phyloP scores from a whole-genome alignment of 1,284 basidiomycete genomes.

The Rhodotorula sp. region DNA sequence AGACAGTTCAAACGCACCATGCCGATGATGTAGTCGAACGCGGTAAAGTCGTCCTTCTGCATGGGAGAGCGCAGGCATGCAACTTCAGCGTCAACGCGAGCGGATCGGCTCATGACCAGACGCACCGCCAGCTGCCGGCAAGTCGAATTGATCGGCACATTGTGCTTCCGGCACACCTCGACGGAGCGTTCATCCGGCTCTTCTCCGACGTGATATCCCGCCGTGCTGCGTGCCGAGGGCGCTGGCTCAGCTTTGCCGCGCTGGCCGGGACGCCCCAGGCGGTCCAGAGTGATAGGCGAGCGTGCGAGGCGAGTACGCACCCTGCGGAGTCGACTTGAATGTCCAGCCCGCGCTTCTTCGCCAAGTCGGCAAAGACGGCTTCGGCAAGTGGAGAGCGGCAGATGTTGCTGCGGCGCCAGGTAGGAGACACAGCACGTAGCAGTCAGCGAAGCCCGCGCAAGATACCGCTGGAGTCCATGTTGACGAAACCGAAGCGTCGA shows the following conservation, averaged over 20 bases:
- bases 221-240: constrained; percentile 13
- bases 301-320: background rate
- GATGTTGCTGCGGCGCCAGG: constrained; percentile 16
- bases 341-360: constrained; percentile 32
- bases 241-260: background rate
- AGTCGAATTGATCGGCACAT: constrained; percentile 39
- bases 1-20: constrained; percentile 20
- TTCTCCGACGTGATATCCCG: constrained; percentile 45
- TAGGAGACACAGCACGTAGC: too few species aligned
- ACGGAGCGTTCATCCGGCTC: constrained; percentile 33
- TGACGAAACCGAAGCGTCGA: too few species aligned
- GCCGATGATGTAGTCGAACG: constrained; percentile 44
- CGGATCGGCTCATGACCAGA: too few species aligned
- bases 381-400: constrained; percentile 41
- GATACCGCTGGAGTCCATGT: too few species aligned
- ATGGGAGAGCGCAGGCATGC: background rate
- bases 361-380: constrained; percentile 42
- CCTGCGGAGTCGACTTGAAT: constrained; percentile 42
- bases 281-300: too few species aligned
- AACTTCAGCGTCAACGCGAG: background rate
- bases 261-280: too few species aligned
- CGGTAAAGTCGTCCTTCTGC: constrained; percentile 37
- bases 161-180: constrained; percentile 36
- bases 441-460: background rate
- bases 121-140: constrained; percentile 37